These are phyloP conservation scores for Phlebopus sp. DNA, from an alignment of 1,284 basidiomycete genomes.

Conservation along the genomic window DNA sequence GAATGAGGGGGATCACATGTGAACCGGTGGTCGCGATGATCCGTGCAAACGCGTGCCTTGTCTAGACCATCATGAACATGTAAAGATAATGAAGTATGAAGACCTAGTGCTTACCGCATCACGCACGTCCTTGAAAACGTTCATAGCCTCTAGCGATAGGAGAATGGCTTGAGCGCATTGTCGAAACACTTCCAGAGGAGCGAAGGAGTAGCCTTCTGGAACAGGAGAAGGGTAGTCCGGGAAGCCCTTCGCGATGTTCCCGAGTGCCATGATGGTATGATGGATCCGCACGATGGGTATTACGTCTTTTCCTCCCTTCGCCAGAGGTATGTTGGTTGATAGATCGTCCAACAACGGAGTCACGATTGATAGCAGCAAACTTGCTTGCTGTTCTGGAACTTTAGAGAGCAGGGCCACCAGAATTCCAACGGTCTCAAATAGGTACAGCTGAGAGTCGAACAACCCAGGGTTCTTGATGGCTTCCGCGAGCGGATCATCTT, in stretches of 20 bases:
- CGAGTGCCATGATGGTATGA: conserved; percentile 93
- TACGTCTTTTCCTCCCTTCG: conserved; percentile 58
- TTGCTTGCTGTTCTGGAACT: conserved; percentile 67
- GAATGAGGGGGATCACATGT: conserved; percentile 78
- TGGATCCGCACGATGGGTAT: conserved; percentile 87
- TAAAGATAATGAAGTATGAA: conserved; percentile 1
- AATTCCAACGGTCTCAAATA: conserved; percentile 91
- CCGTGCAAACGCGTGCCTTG: conserved; percentile 92
- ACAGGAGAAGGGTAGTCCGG: conserved; percentile 79
- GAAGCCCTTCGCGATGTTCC: conserved; percentile 96
- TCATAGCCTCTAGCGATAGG: conserved; percentile 86
- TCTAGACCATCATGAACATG: conserved; percentile 43
- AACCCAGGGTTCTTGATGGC: conserved; percentile 70
- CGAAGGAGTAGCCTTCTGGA: conserved; percentile 65
- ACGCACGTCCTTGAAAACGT: conserved; percentile 82
- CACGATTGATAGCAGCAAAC: conserved; percentile 74
- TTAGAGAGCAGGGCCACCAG: conserved; percentile 78
- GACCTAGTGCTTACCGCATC: conserved; percentile 72
- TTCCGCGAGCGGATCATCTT: conserved; percentile 73
- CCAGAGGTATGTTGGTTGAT: conserved; percentile 61
- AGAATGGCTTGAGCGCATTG: conserved; percentile 89
- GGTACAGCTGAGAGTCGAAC: conserved; percentile 92
- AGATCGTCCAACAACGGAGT: conserved; percentile 82
- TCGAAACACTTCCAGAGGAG: conserved; percentile 81
- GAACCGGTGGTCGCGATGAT: conserved; percentile 89